A percentile compares a stretch with the other conserved stretches of the same genome.
phyloP scores from a whole-genome alignment of 2,329 filamentous ascomycete species.

The Lecanicillium sp. region DNA sequence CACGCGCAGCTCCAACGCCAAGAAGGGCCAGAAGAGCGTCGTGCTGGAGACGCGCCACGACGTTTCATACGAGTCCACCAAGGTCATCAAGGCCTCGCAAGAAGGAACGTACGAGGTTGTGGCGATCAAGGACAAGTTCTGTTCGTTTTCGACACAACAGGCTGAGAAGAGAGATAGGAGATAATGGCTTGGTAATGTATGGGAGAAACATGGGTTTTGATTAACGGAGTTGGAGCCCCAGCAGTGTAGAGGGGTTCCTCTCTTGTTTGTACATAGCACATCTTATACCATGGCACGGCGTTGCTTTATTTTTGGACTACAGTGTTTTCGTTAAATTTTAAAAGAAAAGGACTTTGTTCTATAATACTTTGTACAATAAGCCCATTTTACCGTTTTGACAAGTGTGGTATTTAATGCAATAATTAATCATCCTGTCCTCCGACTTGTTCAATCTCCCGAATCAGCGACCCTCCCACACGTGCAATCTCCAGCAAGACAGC shows the following conservation, averaged over 20 bases:
- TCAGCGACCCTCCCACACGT: conserved; percentile 57
- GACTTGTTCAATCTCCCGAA: conserved; percentile 55
- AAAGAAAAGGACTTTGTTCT: neutral
- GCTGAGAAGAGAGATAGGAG: conserved; percentile 41
- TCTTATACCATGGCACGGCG: conserved; percentile 32
- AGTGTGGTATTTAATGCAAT: conserved; percentile 4
- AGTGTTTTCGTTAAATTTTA: conserved; percentile 2
- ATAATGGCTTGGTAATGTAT: conserved; percentile 8
- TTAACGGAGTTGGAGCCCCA: neutral
- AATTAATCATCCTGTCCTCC: conserved; percentile 11
- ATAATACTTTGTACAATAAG: neutral
- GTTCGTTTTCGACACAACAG: conserved; percentile 73
- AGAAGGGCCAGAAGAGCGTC: conserved; percentile 67
- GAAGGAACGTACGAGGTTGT: conserved; percentile 98
- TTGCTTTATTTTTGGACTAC: conserved; percentile 12
- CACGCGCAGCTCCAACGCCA: conserved; percentile 80
- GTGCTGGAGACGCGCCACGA: conserved; percentile 90
- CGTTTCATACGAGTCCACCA: conserved; percentile 70
- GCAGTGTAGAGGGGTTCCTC: no score
- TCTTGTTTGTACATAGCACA: conserved; percentile 10
- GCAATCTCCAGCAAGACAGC: conserved; percentile 68
- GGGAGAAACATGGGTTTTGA: no score
- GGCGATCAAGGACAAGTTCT: conserved; percentile 88
- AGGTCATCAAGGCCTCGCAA: conserved; percentile 77
- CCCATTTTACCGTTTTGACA: conserved; percentile 1